These are phyloP conservation scores for Cystofilobasidium ferigula DNA, from an alignment of 768 basidiomycete genomes.

Conservation along the genomic window DNA sequence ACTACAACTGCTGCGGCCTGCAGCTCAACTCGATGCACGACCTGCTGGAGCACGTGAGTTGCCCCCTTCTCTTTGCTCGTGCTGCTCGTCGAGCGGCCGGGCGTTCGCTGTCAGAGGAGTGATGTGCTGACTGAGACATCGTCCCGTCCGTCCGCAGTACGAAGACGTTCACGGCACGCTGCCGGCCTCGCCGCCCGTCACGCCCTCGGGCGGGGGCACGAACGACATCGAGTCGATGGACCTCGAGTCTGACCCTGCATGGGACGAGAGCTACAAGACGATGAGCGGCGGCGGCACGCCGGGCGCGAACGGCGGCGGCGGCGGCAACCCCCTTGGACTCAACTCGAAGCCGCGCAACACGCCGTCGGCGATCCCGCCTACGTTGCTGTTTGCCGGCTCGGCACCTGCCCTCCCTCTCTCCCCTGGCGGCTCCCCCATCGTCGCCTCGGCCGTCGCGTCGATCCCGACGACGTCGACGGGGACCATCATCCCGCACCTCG, in stretches of 20 bases:
- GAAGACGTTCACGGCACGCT: constrained; percentile 26
- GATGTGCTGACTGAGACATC: neutral
- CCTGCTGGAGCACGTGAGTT: constrained; percentile 61
- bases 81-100: neutral
- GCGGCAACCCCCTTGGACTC: neutral
- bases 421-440: neutral
- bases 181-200: constrained; percentile 16
- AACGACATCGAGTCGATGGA: constrained; percentile 26
- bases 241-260: constrained; percentile 21
- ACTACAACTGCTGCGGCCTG: constrained; percentile 82
- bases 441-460: constrained; percentile 9
- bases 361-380: constrained; percentile 20
- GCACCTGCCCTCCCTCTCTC: neutral
- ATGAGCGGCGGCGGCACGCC: neutral
- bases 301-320: too few species aligned
- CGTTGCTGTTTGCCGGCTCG: constrained; percentile 14
- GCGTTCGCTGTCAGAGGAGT: neutral
- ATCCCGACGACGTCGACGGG: constrained; percentile 4
- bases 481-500: constrained; percentile 21
- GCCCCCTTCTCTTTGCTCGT: neutral
- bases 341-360: neutral
- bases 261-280: constrained; percentile 8
- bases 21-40: constrained; percentile 66
- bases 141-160: constrained; percentile 3
- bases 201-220: neutral